Evolutionary conservation across 2,329 filamentous ascomycete species (phyloP).

Genomic region (Plenodomus tracheiphilus): DNA sequence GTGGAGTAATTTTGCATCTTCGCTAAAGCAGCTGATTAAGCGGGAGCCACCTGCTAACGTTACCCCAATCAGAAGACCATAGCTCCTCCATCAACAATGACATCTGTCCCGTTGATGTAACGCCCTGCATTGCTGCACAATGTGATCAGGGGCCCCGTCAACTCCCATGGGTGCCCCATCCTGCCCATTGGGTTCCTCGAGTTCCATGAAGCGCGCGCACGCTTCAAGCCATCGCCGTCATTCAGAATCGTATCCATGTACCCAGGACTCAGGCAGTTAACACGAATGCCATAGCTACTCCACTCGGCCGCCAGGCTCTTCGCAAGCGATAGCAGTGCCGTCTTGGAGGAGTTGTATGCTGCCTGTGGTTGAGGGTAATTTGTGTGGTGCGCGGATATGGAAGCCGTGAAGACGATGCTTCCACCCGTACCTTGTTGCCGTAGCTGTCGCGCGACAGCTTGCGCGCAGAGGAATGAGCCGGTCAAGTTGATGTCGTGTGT

Average conservation of each 20-base stretch:
- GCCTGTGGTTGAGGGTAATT: slow-evolving; percentile 74
- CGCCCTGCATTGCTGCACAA: slow-evolving; percentile 63
- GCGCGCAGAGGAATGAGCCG: slow-evolving; percentile 70
- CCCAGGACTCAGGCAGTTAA: slow-evolving; percentile 71
- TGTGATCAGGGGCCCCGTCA: slow-evolving; percentile 65
- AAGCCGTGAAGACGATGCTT: slow-evolving; percentile 67
- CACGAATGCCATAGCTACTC: slow-evolving; percentile 69
- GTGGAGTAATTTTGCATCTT: neutral
- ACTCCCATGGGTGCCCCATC: slow-evolving; percentile 66
- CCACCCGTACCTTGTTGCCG: slow-evolving; percentile 54
- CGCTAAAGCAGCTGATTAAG: neutral
- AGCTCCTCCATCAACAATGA: slow-evolving; percentile 63
- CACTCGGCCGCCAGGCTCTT: slow-evolving; percentile 72
- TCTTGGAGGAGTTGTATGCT: slow-evolving; percentile 74
- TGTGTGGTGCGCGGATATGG: slow-evolving; percentile 68
- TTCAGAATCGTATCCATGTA: slow-evolving; percentile 81
- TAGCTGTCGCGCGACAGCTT: slow-evolving; percentile 59
- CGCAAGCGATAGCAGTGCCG: slow-evolving; percentile 65
- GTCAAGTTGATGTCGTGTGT: slow-evolving; percentile 74
- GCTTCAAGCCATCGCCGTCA: slow-evolving; percentile 62
- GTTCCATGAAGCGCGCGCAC: slow-evolving; percentile 60
- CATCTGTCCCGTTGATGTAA: slow-evolving; percentile 71
- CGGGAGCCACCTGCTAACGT: neutral
- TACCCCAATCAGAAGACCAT: slow-evolving; percentile 33
- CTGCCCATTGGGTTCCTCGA: slow-evolving; percentile 64